Base-by-base conservation (phyloP, 1,284 basidiomycete genomes). In the Agaricales sp. region DNA sequence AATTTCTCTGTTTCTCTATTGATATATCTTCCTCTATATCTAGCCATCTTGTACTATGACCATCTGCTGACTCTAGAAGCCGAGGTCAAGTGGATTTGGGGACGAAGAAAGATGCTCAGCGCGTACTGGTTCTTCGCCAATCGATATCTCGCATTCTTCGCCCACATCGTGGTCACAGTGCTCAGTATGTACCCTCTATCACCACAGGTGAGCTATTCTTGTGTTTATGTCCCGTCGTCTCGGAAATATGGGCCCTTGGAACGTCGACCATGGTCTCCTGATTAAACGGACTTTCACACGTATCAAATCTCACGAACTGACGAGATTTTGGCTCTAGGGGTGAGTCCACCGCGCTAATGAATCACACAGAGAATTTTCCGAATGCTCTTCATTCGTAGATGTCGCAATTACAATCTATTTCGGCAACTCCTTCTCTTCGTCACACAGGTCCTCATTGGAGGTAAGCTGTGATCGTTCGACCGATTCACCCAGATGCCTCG, bases 361-460 rank as follows among this genome's bases (percentile, higher is more conserved):
- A n/a, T n/a, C n/a, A n/a, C n/a, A n/a, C n/a, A n/a, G n/a, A n/a
- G n/a, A n/a, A n/a, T n/a, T n/a, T n/a, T n/a, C n/a, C n/a, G n/a
- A n/a, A n/a, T n/a, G n/a, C n/a, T n/a, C n/a, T n/a, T n/a, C n/a
- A n/a, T 41, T 18, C 13, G n/a, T 16, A 41, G 39, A 11, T 41
- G 39, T 16, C 6, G 39, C 4, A 41, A 6, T 16, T 41, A 41
- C 18, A 20, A 20, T 43, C 45, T 62, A 1, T 66, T 63, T 52
- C 68, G 67, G 3, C 67, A 74, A 47, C 35, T 65, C 3, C 48
- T 71, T 8, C 57, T 75, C 6, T 45, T 72, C 20, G 46, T 66
- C 4, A 71, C 63, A 46, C 71, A 74, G 55, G 57, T 66, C 3
- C 48, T 68, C 1, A 65, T 74, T 18, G 64, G 65, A 50, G 45